Evolutionary conservation across 148 eudicot species (phyloP), one percentile per base, ranked within the genome.

Genomic region (Selenicereus undatus): DNA sequence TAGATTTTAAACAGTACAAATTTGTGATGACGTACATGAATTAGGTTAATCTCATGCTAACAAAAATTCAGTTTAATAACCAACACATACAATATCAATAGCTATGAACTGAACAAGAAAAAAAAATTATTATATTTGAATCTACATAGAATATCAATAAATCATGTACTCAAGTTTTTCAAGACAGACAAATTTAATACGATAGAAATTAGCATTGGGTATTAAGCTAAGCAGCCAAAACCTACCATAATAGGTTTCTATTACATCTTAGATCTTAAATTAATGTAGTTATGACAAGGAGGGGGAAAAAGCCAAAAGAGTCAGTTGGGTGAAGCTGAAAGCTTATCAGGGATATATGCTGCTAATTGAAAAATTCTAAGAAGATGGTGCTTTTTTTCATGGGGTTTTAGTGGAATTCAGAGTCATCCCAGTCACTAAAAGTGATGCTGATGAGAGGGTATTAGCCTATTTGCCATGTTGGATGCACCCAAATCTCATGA

Each of bases 381-480:
- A 39, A 83, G 30, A 77, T 78, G 84, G 83, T 87, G 86, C 79
- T 80, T n/a, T 54, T n/a, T 8, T n/a, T 64, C 3, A 4, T 56
- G 6, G 80, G 70, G 29, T 78, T n/a, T 62, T 54, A 85, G 85
- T 89, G 91, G 91, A 85, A 87, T 73, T 82, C 87, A 86, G 78
- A 86, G 86, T 89, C 90, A 86, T n/a, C 71, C 84, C 84, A 75
- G 70, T 58, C 80, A 82, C 69, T 54, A 2, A 10, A 82, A 86
- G 79, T 85, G 89, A 89, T 83, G 81, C 76, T 84, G 84, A 84
- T 85, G 75, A 83, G 11, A 85, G 69, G 69, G 77, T 66, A 1
- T 85, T 73, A 68, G 88, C 83, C 86, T 85, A 73, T 81, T 87
- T 82, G 88, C 87, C 90, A 84, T 84, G 84, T 86, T 88, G 85